Percentiles rank a stretch among this genome's conserved stretches.
Evolutionary conservation across 2,329 filamentous ascomycete genomes (phyloP).

Genomic region (Talaromyces sp.): DNA sequence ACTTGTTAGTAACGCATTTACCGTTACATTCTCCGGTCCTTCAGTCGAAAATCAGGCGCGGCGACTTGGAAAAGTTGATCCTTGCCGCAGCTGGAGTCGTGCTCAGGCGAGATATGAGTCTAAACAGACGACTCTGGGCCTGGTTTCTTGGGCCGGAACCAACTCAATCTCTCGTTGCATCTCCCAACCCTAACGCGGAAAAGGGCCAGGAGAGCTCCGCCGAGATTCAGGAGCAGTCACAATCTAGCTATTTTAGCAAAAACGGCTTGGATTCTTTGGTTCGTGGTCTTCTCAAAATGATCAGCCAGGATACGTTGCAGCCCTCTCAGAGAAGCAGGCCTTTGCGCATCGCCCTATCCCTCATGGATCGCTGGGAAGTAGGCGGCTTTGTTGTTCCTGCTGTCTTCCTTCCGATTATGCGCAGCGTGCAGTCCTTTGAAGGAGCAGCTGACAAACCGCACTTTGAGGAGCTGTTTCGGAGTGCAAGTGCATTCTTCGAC

Average conservation of each 20-base stretch:
- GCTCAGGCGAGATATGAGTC: conserved; percentile 85
- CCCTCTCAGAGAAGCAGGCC: conserved; percentile 71
- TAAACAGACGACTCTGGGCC: conserved; percentile 90
- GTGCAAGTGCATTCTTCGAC: conserved; percentile 94
- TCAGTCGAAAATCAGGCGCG: conserved; percentile 64
- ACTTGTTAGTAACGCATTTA: conserved; percentile 83
- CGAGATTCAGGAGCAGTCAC: conserved; percentile 48
- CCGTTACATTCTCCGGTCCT: conserved; percentile 78
- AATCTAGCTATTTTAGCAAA: conserved; percentile 75
- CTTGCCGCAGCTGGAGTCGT: conserved; percentile 83
- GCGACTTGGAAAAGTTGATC: conserved; percentile 76
- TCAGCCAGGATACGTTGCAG: conserved; percentile 52
- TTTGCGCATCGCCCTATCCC: conserved; percentile 83
- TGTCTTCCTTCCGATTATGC: conserved; percentile 79
- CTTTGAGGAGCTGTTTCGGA: conserved; percentile 81
- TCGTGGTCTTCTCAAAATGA: conserved; percentile 69
- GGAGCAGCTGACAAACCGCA: conserved; percentile 61
- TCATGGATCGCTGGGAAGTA: conserved; percentile 99
- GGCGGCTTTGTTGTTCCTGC: conserved; percentile 82
- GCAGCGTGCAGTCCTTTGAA: conserved; percentile 73
- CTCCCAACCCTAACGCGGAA: conserved; percentile 24
- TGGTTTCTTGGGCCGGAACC: conserved; percentile 84
- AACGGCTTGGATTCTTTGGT: conserved; percentile 71
- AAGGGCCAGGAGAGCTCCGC: conserved; percentile 21
- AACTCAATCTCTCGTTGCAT: conserved; percentile 29